phyloP scores from a whole-genome alignment of 768 basidiomycete genomes.

The Pholiota molesta region DNA sequence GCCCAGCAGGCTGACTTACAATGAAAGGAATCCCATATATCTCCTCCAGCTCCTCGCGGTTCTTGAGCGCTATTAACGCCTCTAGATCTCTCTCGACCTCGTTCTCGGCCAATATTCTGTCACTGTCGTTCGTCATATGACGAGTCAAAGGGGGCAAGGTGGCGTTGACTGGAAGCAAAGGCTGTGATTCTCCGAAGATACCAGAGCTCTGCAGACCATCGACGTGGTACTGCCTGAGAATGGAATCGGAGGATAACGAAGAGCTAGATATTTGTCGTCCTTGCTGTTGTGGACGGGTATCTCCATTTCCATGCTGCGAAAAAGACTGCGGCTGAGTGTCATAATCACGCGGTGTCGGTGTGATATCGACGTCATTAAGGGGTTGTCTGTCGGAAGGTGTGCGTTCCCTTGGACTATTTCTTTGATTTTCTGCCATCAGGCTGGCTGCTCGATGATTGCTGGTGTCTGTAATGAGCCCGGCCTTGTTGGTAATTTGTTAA shows the following conservation, averaged over 20 bases:
- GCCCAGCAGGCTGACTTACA: constrained; percentile 45
- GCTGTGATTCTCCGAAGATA: constrained; percentile 35
- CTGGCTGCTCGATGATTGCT: background rate
- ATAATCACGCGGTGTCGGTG: constrained; percentile 19
- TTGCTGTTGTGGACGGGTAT: background rate
- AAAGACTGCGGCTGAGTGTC: background rate
- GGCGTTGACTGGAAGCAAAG: constrained; percentile 28
- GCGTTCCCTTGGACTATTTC: background rate
- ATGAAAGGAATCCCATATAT: constrained; percentile 81
- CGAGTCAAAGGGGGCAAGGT: constrained; percentile 9
- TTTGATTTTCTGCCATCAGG: background rate
- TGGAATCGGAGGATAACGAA: constrained; percentile 11
- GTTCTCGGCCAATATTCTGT: constrained; percentile 23
- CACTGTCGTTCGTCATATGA: constrained; percentile 21
- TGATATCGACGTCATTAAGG: constrained; percentile 2
- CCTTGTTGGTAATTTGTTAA: constrained; percentile 27
- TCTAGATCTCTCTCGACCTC: constrained; percentile 72
- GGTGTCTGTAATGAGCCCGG: constrained; percentile 4
- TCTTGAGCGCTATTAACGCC: constrained; percentile 61
- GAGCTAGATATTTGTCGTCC: constrained; percentile 14
- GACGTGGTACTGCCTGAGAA: background rate
- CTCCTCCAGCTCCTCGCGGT: constrained; percentile 76
- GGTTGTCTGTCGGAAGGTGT: constrained; percentile 8
- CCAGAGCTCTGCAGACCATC: background rate
- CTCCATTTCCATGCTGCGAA: background rate